Conservation (phyloP, 2,329 filamentous ascomycete genomes). For the Sarocladiaceae sp. region DNA sequence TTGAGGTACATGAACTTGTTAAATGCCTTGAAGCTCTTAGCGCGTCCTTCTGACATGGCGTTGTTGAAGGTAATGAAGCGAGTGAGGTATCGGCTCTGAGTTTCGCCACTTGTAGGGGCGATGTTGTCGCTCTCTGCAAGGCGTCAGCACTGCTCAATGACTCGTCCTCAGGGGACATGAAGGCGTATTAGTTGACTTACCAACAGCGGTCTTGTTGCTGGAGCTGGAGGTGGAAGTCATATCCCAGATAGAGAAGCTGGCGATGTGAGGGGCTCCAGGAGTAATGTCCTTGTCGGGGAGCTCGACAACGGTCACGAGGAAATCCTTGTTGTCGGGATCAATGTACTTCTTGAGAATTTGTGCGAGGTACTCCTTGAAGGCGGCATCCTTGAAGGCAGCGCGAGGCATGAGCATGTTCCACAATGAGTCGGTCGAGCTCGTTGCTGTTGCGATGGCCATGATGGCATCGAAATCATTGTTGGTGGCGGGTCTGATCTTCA, state of each 20-base stretch:
- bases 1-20: slow-evolving; percentile 13
- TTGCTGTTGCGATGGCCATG: slow-evolving; percentile 6
- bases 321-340: slow-evolving; percentile 15
- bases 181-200: background rate
- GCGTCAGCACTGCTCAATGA: too few relatives aligned
- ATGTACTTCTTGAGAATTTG: slow-evolving; percentile 14
- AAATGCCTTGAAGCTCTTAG: slow-evolving; percentile 4
- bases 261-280: slow-evolving; percentile 10
- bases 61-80: slow-evolving; percentile 9
- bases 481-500: slow-evolving; percentile 9
- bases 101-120: background rate
- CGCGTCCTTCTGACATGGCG: slow-evolving; percentile 5
- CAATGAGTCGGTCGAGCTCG: slow-evolving; percentile 11
- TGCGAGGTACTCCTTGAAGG: slow-evolving; percentile 13
- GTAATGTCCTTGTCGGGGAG: slow-evolving; percentile 10
- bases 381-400: slow-evolving; percentile 12
- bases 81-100: slow-evolving; percentile 4
- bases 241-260: slow-evolving; percentile 16
- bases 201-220: slow-evolving; percentile 2
- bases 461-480: slow-evolving; percentile 8
- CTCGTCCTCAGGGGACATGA: too few relatives aligned
- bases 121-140: background rate
- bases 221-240: slow-evolving; percentile 12
- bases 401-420: slow-evolving; percentile 11
- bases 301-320: slow-evolving; percentile 15